phyloP scores from a whole-genome alignment of 1,284 basidiomycete genomes.

The Wolfiporia cocos region DNA sequence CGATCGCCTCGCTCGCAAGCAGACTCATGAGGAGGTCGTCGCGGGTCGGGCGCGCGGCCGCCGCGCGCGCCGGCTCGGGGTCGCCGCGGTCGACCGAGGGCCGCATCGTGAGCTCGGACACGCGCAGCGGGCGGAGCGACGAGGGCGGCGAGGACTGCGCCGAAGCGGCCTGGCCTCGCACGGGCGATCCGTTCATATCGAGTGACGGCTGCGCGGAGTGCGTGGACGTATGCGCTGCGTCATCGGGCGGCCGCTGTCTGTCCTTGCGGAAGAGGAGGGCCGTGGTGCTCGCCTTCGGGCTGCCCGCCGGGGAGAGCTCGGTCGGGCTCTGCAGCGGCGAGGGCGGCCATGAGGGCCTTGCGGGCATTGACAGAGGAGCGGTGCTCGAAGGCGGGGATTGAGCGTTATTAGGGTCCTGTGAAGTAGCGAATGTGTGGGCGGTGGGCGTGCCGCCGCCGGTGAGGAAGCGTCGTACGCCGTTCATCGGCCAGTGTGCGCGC shows the following conservation, averaged over 20 bases:
- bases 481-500: too few relatives aligned
- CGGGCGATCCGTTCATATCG: slow-evolving; percentile 22
- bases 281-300: slow-evolving; percentile 31
- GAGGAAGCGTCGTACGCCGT: slow-evolving; percentile 67
- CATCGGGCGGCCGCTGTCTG: slow-evolving; percentile 29
- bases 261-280: slow-evolving; percentile 52
- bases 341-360: slow-evolving; percentile 41
- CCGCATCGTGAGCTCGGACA: slow-evolving; percentile 22
- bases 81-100: slow-evolving; percentile 29
- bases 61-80: slow-evolving; percentile 34
- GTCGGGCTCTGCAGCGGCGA: slow-evolving; percentile 22
- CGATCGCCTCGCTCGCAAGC: slow-evolving; percentile 81
- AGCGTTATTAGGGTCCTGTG: slow-evolving; percentile 15
- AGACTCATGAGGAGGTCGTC: slow-evolving; percentile 82
- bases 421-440: slow-evolving; percentile 18
- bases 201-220: slow-evolving; percentile 21
- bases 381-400: slow-evolving; percentile 10
- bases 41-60: slow-evolving; percentile 42
- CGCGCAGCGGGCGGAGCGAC: slow-evolving; percentile 27
- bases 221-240: slow-evolving; percentile 21
- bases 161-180: slow-evolving; percentile 21
- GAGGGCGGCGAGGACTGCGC: slow-evolving; percentile 31
- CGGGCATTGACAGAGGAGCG: slow-evolving; percentile 23
- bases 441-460: slow-evolving; percentile 34
- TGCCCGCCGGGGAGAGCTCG: slow-evolving; percentile 22